Evolutionary conservation across 768 basidiomycete genomes (phyloP), one percentile per base, ranked within the genome.

Genomic region (Auricularia sp.): DNA sequence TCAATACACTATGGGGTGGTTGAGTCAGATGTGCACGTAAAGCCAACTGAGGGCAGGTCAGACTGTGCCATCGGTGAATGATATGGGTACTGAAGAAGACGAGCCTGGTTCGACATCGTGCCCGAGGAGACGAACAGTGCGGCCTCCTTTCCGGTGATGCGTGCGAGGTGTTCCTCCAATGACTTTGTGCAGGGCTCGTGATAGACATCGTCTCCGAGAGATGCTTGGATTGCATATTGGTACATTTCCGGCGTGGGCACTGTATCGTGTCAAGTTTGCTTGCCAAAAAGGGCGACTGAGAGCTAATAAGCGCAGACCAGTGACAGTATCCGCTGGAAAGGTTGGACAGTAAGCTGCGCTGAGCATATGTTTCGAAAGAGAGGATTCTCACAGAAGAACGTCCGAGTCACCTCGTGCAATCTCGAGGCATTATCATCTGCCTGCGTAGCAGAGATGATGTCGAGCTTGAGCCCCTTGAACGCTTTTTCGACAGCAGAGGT

Each of bases 121-220:
- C 96, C 96, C 51, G 89, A 90, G 16, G 91, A 79, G 66, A 93
- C 78, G 77, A 96, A 98, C 59, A 98, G 74, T 1, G 83, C 92
- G 1, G 91, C 93, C 74, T 96, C 94, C 74, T 98, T 98, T 64
- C 96, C 95, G 14, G 87, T 84, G 61, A 91, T 72, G 70, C 81
- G 77, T 21, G 90, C 90, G 47, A 91, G 73, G 67, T 91, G 90
- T 1, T 77, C 79, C 70, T 91, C 90, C 35, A 91, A 74, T 18
- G 84, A 81, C 54, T 81, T 80, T 42, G 77, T 79, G 21, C 74
- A 74, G 51, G 84, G 83, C 65, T 90, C 90, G 67, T 80, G 77
- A 76, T 87, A 89, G n/a, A 91, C 88, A 67, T 90, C 89, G 71
- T 92, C 90, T 8, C 90, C 90, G 3, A 91, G 75, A 3, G 88